These are phyloP conservation scores for Fraxinus dipetala DNA, from an alignment of 305 asterid genomes.

Conservation along the genomic window DNA sequence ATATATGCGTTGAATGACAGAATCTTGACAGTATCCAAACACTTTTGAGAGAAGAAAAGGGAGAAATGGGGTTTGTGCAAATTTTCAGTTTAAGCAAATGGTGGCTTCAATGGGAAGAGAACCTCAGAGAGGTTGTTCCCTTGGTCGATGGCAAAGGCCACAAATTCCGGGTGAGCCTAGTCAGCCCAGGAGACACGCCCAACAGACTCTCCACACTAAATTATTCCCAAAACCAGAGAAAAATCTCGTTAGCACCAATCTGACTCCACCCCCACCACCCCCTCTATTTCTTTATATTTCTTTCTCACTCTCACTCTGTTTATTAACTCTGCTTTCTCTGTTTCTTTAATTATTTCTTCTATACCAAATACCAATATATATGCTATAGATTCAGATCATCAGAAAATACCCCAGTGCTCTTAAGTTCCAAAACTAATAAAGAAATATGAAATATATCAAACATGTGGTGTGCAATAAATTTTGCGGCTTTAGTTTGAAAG, in stretches of 20 bases:
- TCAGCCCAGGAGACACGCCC: constrained; percentile 77
- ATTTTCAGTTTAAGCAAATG: constrained; percentile 39
- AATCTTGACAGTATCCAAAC: constrained; percentile 64
- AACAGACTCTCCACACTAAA: constrained; percentile 61
- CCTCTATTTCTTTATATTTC: constrained; percentile 25
- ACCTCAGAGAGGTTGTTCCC: constrained; percentile 65
- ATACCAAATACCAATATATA: background rate
- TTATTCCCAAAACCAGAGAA: constrained; percentile 53
- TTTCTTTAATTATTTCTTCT: constrained; percentile 20
- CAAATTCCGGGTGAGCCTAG: constrained; percentile 66
- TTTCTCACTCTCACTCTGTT: background rate
- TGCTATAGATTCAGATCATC: constrained; percentile 25
- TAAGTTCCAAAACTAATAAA: constrained; percentile 43
- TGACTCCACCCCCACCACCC: constrained; percentile 31
- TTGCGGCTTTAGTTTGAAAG: constrained; percentile 29
- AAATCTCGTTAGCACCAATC: constrained; percentile 42
- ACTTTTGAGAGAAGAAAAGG: constrained; percentile 26
- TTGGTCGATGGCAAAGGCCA: constrained; percentile 90
- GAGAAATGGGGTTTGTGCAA: constrained; percentile 27
- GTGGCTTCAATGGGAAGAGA: constrained; percentile 68
- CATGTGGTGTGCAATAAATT: constrained; percentile 38
- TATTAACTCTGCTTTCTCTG: constrained; percentile 14
- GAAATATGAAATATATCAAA: constrained; percentile 31
- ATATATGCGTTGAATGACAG: constrained; percentile 56
- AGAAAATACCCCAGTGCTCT: constrained; percentile 24